These are phyloP conservation scores for Hepatocystis sp. DNA, from an alignment of 169 alveolate species.

Conservation along the genomic window DNA sequence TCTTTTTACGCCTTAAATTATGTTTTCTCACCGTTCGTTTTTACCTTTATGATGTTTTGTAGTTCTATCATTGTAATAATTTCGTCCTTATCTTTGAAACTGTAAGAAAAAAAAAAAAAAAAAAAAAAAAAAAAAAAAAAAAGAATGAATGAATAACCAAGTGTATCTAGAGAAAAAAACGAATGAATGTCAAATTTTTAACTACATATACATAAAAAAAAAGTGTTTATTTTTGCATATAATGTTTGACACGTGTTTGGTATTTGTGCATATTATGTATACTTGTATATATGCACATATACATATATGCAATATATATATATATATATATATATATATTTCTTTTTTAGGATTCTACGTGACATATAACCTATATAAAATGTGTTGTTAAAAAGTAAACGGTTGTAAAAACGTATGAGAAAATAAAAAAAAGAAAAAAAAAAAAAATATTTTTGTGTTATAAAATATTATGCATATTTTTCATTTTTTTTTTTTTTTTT, in stretches of 20 bases:
- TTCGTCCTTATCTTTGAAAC: slow-evolving; percentile 51
- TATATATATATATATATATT: too few relatives aligned
- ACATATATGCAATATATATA: neutral
- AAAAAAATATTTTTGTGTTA: neutral
- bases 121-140: too few relatives aligned
- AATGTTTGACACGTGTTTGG: too few relatives aligned
- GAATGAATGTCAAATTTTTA: too few relatives aligned
- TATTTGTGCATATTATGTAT: too few relatives aligned
- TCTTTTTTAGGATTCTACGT: slow-evolving; percentile 26
- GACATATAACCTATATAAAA: slow-evolving; percentile 3
- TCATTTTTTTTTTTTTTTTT: too few relatives aligned
- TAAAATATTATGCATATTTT: neutral
- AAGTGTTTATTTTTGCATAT: slow-evolving; percentile 2
- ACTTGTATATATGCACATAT: neutral
- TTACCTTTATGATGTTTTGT: slow-evolving; percentile 70
- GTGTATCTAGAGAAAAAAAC: too few relatives aligned
- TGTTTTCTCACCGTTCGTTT: slow-evolving; percentile 58
- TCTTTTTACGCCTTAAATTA: slow-evolving; percentile 55
- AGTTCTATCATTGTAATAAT: slow-evolving; percentile 58
- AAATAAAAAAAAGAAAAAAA: neutral
- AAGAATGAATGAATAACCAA: too few relatives aligned
- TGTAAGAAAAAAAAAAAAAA: slow-evolving; percentile 33
- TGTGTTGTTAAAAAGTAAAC: neutral
- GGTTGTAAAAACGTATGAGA: neutral
- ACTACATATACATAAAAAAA: too few relatives aligned